Base-by-base conservation (phyloP, 1,284 basidiomycete species). In the Lentinula novae-zelandiae region DNA sequence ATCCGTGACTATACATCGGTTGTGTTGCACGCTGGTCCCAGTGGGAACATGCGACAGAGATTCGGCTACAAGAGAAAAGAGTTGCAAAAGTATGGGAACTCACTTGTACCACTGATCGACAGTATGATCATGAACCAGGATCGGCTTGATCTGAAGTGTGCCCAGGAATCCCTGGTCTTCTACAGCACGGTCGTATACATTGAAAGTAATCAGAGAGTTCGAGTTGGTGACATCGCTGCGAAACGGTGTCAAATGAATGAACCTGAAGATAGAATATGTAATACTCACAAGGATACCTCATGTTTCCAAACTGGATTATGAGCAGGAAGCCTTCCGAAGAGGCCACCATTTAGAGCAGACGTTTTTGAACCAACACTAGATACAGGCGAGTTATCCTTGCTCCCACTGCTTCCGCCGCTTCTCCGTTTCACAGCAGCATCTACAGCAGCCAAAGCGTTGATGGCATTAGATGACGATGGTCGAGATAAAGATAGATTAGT, bases 281-380 rank as follows among this genome's bases (percentile, higher is more conserved):
- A 15, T 40, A 84, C 94, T 78, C 75, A 96, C 95, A 98, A 98
- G 44, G 93, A 90, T 53, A 98, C 96, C 75, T 98, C 91, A 75
- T 98, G 95, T 78, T 99, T 98, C 97, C 97, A 99, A 15, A 96
- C 89, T 10, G 97, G 96, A 77, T 96, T 98, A 71, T 93, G 86
- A 48, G 91, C 81, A 52, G 84, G 86, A 55, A 83, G 74, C 60
- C 84, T 80, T 63, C 84, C 84, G 67, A 91, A 88, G 49, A 90
- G 78, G 20, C 77, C 74, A 53, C 48, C 58, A 27, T 53, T 56
- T 17, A 27, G 44, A n/a, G 40, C 20, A n/a, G 57, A 53, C n/a
- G 39, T 44, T 49, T 66, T 72, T 39, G 73, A 66, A 60, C 82
- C 78, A 38, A 72, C 65, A 17, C 75, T 76, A n/a, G 76, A 75